These are phyloP conservation scores for Stephanocyclus meneghinianus DNA, from an alignment of 352 stramenopile species.

Conservation along the genomic window DNA sequence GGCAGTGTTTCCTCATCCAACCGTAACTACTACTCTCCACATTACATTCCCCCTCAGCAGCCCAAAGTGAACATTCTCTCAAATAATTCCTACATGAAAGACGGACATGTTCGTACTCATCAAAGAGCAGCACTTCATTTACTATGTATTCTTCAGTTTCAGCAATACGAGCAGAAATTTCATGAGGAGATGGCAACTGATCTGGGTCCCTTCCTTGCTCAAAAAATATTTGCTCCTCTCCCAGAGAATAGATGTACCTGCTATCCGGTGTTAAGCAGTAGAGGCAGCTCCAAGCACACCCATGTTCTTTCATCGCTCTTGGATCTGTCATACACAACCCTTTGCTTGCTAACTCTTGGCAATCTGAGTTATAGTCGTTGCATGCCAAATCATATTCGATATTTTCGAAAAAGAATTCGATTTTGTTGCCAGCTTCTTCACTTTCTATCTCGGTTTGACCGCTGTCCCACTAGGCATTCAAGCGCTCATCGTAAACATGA, in stretches of 20 bases:
- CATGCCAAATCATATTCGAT: slow-evolving; percentile 27
- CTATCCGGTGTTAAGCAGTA: slow-evolving; percentile 39
- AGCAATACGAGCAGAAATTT: slow-evolving; percentile 24
- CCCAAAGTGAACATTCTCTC: slow-evolving; percentile 43
- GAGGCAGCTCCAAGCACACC: slow-evolving; percentile 24
- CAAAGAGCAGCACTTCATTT: slow-evolving; percentile 37
- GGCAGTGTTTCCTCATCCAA: slow-evolving; percentile 48
- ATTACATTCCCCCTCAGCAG: slow-evolving; percentile 42
- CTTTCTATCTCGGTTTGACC: slow-evolving; percentile 6
- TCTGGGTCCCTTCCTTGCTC: slow-evolving; percentile 13
- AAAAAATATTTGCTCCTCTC: slow-evolving; percentile 25
- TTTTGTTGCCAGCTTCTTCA: slow-evolving; percentile 5
- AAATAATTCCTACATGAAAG: slow-evolving; percentile 40
- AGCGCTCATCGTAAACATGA: slow-evolving; percentile 27
- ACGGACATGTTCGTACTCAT: slow-evolving; percentile 21
- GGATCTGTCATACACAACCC: slow-evolving; percentile 44
- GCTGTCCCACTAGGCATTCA: background rate
- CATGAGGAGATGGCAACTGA: slow-evolving; percentile 9
- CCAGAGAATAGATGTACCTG: slow-evolving; percentile 26
- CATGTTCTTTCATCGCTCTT: slow-evolving; percentile 15
- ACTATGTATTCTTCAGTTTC: slow-evolving; percentile 43
- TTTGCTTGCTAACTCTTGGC: slow-evolving; percentile 12
- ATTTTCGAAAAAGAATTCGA: slow-evolving; percentile 36
- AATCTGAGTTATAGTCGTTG: slow-evolving; percentile 35
- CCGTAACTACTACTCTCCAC: slow-evolving; percentile 2